Evolutionary conservation across 768 basidiomycete species (phyloP), one percentile per base, ranked within the genome.

Genomic region (Suillus subluteus): DNA sequence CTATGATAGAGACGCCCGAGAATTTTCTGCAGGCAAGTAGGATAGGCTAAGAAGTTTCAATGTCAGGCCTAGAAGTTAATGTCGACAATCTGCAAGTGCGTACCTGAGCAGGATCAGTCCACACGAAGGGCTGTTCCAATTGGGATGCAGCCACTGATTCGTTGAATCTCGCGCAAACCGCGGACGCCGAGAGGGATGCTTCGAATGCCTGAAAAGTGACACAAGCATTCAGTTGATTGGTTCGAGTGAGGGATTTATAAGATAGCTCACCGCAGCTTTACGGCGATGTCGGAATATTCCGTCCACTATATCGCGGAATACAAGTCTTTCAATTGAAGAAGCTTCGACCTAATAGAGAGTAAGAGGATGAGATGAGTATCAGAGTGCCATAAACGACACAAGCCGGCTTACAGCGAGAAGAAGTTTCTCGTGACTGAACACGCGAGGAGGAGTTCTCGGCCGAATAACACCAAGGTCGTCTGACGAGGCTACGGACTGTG

Each of bases 71-170:
- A 54, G 23, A 40, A 37, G 38, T 58, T 62, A 16, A 13, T 44
- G 26, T 30, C 38, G 13, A 35, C 26, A 46, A 65, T 23, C 16
- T 64, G 58, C 62, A 32, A 30, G 50, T 55, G 68, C 75, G 70
- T 73, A 85, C 86, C 75, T 83, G 80, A 38, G 83, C 86, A 56
- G 84, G 82, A 73, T 88, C 86, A 35, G 73, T 74, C 87, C 86
- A 88, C 48, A 66, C 65, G 71, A 81, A 86, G 7, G 80, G 75
- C 54, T 71, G 74, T 62, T 86, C 85, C 38, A 82, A 62, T 7
- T 72, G 65, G 32, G 67, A 69, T 23, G 79, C 64, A 68, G 77
- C 74, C 7, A 71, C 71, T 1, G 76, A 68, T 5, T 63, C 63
- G 62, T 82, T 80, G 65, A 84, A 85, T 55, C 82, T 82, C 37